These are phyloP conservation scores for Blumeriella jaapii DNA, from an alignment of 2,329 filamentous ascomycete genomes.

Conservation along the genomic window DNA sequence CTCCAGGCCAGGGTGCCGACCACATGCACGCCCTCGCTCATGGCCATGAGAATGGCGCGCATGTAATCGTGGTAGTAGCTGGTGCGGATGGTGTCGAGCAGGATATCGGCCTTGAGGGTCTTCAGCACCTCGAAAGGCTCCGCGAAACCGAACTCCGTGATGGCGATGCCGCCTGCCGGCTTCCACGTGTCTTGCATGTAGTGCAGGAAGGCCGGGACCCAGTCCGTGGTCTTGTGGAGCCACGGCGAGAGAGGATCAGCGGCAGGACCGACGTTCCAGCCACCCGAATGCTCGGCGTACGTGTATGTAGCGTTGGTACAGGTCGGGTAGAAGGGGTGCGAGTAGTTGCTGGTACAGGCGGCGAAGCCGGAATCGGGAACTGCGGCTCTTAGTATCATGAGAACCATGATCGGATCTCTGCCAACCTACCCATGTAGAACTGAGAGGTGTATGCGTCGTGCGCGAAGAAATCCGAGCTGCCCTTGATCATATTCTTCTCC, in stretches of 20 bases:
- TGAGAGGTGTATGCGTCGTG: conserved; percentile 52
- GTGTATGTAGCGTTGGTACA: conserved; percentile 26
- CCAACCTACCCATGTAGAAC: too few species aligned
- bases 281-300: conserved; percentile 29
- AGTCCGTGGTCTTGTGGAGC: conserved; percentile 31
- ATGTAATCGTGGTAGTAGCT: conserved; percentile 71
- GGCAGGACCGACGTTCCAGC: conserved; percentile 34
- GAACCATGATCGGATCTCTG: too few species aligned
- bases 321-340: conserved; percentile 11
- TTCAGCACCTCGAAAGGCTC: conserved; percentile 22
- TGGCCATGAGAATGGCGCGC: conserved; percentile 51
- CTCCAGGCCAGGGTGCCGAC: conserved; percentile 79
- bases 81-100: conserved; percentile 69
- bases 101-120: conserved; percentile 32
- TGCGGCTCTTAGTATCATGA: conserved; percentile 28
- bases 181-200: conserved; percentile 31
- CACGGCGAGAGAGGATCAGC: conserved; percentile 32
- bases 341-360: conserved; percentile 28
- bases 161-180: conserved; percentile 29
- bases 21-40: conserved; percentile 48
- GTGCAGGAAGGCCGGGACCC: conserved; percentile 32
- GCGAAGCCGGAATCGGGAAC: conserved; percentile 28
- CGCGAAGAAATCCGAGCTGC: conserved; percentile 44
- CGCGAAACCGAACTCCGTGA: conserved; percentile 24
- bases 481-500: conserved; percentile 38